phyloP scores from a whole-genome alignment of 371 early-diverging fungal species.

The Smittium mucronatum region DNA sequence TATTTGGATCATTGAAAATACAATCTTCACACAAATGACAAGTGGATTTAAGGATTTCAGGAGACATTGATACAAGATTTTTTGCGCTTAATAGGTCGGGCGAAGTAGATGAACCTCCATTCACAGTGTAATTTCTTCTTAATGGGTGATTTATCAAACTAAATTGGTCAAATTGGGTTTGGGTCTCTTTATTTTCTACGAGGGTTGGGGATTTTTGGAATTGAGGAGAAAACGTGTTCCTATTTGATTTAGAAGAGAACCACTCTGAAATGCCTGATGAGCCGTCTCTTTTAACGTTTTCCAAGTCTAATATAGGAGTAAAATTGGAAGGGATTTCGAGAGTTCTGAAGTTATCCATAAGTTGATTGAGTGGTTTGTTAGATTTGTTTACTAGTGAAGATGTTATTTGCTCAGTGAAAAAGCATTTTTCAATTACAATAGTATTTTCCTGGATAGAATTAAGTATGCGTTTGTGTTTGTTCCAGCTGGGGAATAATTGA shows the following conservation, averaged over 20 bases:
- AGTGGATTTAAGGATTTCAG: not conserved
- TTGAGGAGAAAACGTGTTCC: not conserved
- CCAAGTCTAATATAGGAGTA: not conserved
- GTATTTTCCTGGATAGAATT: slow-evolving; percentile 8
- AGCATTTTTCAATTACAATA: not conserved
- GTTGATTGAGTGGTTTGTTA: not conserved
- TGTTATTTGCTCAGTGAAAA: not conserved
- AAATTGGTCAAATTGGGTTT: not conserved
- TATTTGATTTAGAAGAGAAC: not conserved
- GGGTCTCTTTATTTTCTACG: not conserved
- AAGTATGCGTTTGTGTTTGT: slow-evolving; percentile 1
- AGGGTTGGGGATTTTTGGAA: not conserved
- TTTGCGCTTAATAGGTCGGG: not conserved
- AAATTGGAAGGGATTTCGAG: not conserved
- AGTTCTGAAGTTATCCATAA: not conserved
- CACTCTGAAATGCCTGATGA: not conserved
- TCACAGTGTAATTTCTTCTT: not conserved
- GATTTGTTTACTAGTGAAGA: not conserved
- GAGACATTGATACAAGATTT: not conserved
- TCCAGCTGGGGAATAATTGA: not conserved
- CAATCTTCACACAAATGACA: not conserved
- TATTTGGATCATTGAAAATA: not conserved
- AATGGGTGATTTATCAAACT: not conserved
- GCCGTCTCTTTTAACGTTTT: not conserved
- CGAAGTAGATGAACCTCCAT: not conserved